These are phyloP conservation scores for Saccharum spontaneum DNA, from an alignment of 176 grass and related monocot species.

Conservation along the genomic window DNA sequence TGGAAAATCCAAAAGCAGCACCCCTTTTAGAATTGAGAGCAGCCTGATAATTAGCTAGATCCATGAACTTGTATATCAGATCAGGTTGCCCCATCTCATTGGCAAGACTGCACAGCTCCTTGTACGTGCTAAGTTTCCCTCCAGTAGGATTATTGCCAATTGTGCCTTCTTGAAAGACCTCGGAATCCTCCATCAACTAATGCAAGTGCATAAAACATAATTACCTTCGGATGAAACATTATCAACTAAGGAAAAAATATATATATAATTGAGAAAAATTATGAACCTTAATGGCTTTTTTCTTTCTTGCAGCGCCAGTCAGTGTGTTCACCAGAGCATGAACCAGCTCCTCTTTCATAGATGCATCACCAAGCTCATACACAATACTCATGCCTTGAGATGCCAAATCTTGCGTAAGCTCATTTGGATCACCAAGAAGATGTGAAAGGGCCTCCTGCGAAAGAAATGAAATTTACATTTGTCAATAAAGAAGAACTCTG, in stretches of 20 bases:
- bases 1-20: slow-evolving; percentile 98
- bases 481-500: slow-evolving; percentile 6
- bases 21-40: slow-evolving; percentile 96
- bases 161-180: slow-evolving; percentile 95
- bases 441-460: slow-evolving; percentile 87
- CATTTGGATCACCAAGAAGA: slow-evolving; percentile 93
- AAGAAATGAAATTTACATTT: slow-evolving; percentile 38
- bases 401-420: slow-evolving; percentile 96
- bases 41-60: slow-evolving; percentile 97
- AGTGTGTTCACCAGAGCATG: slow-evolving; percentile 88
- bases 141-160: slow-evolving; percentile 81
- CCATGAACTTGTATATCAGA: slow-evolving; percentile 99
- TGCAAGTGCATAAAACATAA: slow-evolving; percentile 41
- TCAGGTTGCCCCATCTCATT: slow-evolving; percentile 98
- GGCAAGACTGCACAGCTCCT: slow-evolving; percentile 90
- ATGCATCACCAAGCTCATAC: slow-evolving; percentile 92
- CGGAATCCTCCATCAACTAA: slow-evolving; percentile 95
- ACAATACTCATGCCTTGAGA: slow-evolving; percentile 99
- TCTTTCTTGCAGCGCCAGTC: slow-evolving; percentile 86
- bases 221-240: slow-evolving; percentile 15
- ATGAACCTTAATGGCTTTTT: slow-evolving; percentile 88
- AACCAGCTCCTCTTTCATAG: slow-evolving; percentile 87
- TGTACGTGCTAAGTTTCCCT: slow-evolving; percentile 93
- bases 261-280: slow-evolving; percentile 8
- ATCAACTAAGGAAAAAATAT: slow-evolving; percentile 8